Percentiles rank a stretch among this genome's conserved stretches.
phyloP scores from a whole-genome alignment of 2,329 filamentous ascomycete species.

The Xylariaceae sp. region DNA sequence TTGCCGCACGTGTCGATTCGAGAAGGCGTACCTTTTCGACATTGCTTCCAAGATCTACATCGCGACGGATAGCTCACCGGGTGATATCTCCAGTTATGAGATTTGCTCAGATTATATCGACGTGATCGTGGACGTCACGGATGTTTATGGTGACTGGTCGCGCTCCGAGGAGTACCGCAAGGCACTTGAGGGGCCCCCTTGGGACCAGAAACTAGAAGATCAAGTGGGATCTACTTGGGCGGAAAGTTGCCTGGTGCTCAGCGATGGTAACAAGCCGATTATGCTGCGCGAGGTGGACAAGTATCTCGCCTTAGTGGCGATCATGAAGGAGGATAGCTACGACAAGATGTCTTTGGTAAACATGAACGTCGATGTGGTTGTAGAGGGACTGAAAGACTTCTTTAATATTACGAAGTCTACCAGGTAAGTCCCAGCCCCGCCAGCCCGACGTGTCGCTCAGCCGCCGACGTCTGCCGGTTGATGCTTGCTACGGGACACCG shows the following conservation, averaged over 20 bases:
- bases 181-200: conserved; percentile 53
- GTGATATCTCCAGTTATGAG: conserved; percentile 94
- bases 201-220: conserved; percentile 57
- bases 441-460: background rate
- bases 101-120: conserved; percentile 99
- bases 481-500: background rate
- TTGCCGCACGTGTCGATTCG: conserved; percentile 87
- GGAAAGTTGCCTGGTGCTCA: conserved; percentile 63
- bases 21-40: conserved; percentile 97
- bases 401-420: conserved; percentile 66
- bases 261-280: conserved; percentile 58
- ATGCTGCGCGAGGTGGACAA: conserved; percentile 65
- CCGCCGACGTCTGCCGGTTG: background rate
- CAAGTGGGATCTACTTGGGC: conserved; percentile 61
- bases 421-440: conserved; percentile 27
- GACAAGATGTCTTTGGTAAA: conserved; percentile 80
- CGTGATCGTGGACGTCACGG: conserved; percentile 93
- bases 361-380: conserved; percentile 79
- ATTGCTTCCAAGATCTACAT: conserved; percentile 98
- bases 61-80: conserved; percentile 86
- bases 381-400: conserved; percentile 71
- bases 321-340: conserved; percentile 80
- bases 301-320: conserved; percentile 74
- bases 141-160: conserved; percentile 79
- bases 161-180: conserved; percentile 51